A percentile compares a stretch with the other conserved stretches of the same genome.
phyloP scores from a whole-genome alignment of 768 basidiomycete species.

The Lactifluus echinatus region DNA sequence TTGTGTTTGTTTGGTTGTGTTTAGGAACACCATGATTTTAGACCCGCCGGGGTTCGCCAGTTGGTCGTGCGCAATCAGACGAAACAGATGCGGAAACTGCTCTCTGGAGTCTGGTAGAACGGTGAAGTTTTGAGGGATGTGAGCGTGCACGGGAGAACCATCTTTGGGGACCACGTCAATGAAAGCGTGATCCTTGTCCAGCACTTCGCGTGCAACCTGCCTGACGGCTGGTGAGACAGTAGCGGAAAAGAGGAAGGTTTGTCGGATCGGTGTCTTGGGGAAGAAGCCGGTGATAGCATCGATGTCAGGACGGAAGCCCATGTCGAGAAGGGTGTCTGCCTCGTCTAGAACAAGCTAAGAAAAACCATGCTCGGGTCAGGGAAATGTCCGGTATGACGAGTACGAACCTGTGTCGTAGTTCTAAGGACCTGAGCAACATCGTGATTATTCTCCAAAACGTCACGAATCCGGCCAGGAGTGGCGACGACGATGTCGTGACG shows the following conservation, averaged over 20 bases:
- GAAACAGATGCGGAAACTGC: conserved; percentile 71
- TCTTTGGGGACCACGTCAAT: conserved; percentile 64
- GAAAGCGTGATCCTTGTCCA: conserved; percentile 55
- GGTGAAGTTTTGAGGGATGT: conserved; percentile 79
- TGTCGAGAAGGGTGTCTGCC: conserved; percentile 82
- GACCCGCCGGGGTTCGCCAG: conserved; percentile 53
- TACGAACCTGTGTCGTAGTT: conserved; percentile 50
- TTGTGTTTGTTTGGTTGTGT: conserved; percentile 79
- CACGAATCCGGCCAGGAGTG: conserved; percentile 82
- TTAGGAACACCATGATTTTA: conserved; percentile 77
- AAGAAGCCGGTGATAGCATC: conserved; percentile 58
- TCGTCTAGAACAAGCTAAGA: conserved; percentile 82
- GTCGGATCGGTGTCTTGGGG: conserved; percentile 57
- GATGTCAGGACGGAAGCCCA: conserved; percentile 88
- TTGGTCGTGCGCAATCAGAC: conserved; percentile 84
- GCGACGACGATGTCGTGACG: conserved; percentile 78
- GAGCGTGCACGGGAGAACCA: conserved; percentile 56
- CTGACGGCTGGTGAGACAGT: conserved; percentile 69
- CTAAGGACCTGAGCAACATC: conserved; percentile 45
- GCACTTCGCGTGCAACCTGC: conserved; percentile 52
- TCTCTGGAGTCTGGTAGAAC: conserved; percentile 54
- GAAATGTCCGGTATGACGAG: not conserved
- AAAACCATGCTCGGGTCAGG: conserved; percentile 7
- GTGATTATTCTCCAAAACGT: conserved; percentile 54
- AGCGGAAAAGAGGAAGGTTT: conserved; percentile 89